Conservation (phyloP, 1,284 basidiomycete species). For the Rhodotorula sp. region DNA sequence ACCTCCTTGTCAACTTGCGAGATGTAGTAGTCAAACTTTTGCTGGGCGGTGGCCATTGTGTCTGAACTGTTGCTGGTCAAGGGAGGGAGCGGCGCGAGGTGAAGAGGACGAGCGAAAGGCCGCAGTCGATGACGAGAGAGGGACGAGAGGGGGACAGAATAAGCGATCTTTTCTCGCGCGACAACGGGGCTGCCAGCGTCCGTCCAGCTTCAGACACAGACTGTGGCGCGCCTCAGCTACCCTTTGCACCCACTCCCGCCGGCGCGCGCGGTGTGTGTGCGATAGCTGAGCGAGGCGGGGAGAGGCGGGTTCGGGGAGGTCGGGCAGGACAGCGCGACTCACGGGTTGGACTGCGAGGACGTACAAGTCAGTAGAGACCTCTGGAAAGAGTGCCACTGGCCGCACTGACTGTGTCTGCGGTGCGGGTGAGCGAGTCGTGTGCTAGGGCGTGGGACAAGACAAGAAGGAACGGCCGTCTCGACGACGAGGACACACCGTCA, state of each 20-base stretch:
- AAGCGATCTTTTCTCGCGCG: conserved; percentile 6
- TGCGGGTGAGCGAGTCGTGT: background rate
- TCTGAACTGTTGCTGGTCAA: no score
- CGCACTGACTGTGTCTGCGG: no score
- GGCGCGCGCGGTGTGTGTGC: background rate
- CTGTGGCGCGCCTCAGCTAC: no score
- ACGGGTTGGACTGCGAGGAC: background rate
- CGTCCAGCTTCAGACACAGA: no score
- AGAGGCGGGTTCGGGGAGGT: background rate
- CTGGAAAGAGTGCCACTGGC: no score
- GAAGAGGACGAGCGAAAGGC: background rate
- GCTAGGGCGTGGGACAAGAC: background rate
- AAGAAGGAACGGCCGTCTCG: background rate
- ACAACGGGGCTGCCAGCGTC: no score
- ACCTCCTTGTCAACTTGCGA: conserved; percentile 46
- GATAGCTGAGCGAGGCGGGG: background rate
- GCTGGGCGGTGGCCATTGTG: conserved; percentile 41
- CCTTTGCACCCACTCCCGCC: background rate
- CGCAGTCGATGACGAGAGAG: conserved; percentile 3
- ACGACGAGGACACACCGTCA: background rate
- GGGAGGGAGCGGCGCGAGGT: background rate
- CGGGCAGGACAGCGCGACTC: background rate
- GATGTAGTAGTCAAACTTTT: conserved; percentile 46
- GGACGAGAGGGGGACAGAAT: background rate
- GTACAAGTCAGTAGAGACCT: background rate